Evolutionary conservation across 2,329 filamentous ascomycete species (phyloP).

Genomic region (Polytolypa hystricis): DNA sequence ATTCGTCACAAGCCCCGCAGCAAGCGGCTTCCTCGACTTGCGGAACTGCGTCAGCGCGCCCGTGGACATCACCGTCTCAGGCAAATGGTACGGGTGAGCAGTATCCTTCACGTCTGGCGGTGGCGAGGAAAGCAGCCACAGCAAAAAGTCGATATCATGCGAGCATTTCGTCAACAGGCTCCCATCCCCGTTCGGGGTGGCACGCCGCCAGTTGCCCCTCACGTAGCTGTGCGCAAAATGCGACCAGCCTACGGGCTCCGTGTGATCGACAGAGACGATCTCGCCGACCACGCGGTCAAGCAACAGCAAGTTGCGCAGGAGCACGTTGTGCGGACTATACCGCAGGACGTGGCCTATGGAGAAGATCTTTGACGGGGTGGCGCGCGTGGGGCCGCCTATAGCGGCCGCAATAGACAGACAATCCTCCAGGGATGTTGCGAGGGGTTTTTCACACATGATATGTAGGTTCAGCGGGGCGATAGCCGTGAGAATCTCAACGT

Average conservation of each 20-base stretch:
- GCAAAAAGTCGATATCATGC: conserved; percentile 84
- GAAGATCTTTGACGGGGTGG: conserved; percentile 48
- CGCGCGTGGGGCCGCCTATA: conserved; percentile 14
- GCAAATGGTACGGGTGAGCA: conserved; percentile 53
- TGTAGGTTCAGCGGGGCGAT: conserved; percentile 61
- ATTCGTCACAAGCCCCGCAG: conserved; percentile 69
- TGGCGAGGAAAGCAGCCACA: conserved; percentile 82
- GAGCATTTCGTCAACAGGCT: conserved; percentile 90
- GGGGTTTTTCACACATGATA: conserved; percentile 89
- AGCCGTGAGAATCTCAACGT: conserved; percentile 66
- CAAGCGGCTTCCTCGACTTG: conserved; percentile 60
- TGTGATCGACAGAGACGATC: conserved; percentile 75
- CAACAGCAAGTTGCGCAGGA: conserved; percentile 67
- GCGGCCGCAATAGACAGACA: conserved; percentile 58
- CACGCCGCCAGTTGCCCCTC: conserved; percentile 82
- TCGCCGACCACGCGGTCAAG: conserved; percentile 70
- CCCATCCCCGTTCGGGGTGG: conserved; percentile 57
- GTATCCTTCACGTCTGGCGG: conserved; percentile 31
- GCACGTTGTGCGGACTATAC: conserved; percentile 85
- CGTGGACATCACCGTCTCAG: conserved; percentile 60
- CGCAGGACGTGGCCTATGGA: conserved; percentile 88
- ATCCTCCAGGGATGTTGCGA: conserved; percentile 67
- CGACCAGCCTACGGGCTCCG: conserved; percentile 92
- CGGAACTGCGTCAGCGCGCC: conserved; percentile 72
- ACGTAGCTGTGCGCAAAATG: conserved; percentile 90